Evolutionary conservation across 192 early-diverging fungal genomes (phyloP).

Genomic region (Dissophora ornata): DNA sequence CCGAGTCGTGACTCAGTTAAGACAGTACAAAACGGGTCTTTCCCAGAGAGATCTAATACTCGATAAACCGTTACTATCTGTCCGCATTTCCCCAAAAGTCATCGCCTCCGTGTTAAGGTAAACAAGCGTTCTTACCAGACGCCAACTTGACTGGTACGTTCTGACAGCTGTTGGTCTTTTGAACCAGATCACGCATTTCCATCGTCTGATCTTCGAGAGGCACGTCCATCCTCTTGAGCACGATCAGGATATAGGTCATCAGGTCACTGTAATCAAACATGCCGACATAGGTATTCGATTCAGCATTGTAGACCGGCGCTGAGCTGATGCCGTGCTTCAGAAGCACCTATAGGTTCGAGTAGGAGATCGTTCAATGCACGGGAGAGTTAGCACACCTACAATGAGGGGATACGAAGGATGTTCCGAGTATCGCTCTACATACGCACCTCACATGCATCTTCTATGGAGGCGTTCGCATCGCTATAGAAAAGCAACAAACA

Average conservation of each 20-base stretch:
- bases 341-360: constrained; percentile 52
- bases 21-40: constrained; percentile 88
- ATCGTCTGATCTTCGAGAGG: constrained; percentile 48
- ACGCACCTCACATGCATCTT: constrained; percentile 74
- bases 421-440: too few species aligned
- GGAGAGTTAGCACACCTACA: too few species aligned
- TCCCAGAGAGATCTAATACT: constrained; percentile 82
- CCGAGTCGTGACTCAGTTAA: constrained; percentile 77
- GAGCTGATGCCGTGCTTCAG: constrained; percentile 81
- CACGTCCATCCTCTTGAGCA: constrained; percentile 62
- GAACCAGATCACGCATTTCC: constrained; percentile 68
- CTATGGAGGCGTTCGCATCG: constrained; percentile 66
- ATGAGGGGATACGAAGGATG: too few species aligned
- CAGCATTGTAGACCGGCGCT: constrained; percentile 77
- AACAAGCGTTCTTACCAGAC: constrained; percentile 64
- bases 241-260: constrained; percentile 77
- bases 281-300: constrained; percentile 70
- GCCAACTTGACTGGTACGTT: constrained; percentile 71
- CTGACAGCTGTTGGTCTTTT: constrained; percentile 57
- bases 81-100: too few species aligned
- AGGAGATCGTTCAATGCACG: background rate
- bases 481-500: constrained; percentile 25
- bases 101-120: too few species aligned
- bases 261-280: constrained; percentile 91
- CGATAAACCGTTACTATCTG: too few species aligned